Conservation (phyloP, 2,329 filamentous ascomycete genomes). For the Zasmidium cellare region DNA sequence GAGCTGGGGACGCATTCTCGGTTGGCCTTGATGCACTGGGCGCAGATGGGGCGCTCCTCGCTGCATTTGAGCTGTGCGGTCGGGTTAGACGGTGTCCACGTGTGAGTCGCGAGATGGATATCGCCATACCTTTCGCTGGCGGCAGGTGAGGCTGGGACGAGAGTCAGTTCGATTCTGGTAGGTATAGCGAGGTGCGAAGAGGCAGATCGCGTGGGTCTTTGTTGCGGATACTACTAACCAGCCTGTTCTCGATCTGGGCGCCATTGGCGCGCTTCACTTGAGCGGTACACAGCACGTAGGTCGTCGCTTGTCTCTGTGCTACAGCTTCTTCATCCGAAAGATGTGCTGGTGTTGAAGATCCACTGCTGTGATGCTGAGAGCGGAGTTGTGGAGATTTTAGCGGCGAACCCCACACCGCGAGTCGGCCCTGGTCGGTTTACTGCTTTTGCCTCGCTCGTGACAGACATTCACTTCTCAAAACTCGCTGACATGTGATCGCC, state of each 20-base stretch:
- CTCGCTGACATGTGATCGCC: no score
- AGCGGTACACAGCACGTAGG: neutral
- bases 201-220: neutral
- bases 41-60: conserved; percentile 61
- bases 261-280: conserved; percentile 19
- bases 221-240: conserved; percentile 29
- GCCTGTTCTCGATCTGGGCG: conserved; percentile 35
- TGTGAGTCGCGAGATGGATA: conserved; percentile 2
- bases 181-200: conserved; percentile 10
- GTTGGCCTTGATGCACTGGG: conserved; percentile 61
- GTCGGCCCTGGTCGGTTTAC: no score
- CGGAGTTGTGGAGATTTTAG: no score
- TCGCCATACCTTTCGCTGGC: conserved; percentile 32
- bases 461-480: no score
- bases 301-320: neutral
- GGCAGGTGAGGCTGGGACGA: conserved; percentile 29
- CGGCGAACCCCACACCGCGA: no score
- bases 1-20: conserved; percentile 62
- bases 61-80: conserved; percentile 60
- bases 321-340: neutral
- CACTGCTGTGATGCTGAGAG: no score
- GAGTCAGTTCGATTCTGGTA: conserved; percentile 1
- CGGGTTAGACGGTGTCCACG: neutral
- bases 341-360: no score
- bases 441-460: no score